Base-by-base conservation (phyloP, 129 eudicot genomes). In the Sambucus nigra region DNA sequence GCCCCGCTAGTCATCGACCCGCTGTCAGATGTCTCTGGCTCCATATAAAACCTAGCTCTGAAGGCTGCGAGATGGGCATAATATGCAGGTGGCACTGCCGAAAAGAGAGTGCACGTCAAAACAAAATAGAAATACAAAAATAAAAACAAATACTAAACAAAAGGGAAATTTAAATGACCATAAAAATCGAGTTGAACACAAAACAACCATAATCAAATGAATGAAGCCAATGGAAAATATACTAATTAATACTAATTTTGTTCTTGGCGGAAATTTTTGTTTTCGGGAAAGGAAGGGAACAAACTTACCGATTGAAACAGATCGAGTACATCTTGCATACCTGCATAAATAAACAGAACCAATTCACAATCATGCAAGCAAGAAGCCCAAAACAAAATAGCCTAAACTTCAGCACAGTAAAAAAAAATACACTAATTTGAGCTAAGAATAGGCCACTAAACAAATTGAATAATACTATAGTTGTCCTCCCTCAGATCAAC, bases 1-100 rank as follows among this genome's bases (percentile, higher is more conserved):
- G 83, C 75, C n/a, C 74, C 84, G 20, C 94, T 80, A 0, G 83
- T 55, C 83, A 80, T 74, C 0, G 94, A 87, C 19, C 87, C 94
- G 33, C 86, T 75, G 67, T 87, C 96, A 19, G 94, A 83, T 42
- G 81, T 83, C 33, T 83, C 94, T 0, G 96, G 86, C 51, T 87
- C 96, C 94, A 87, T 80, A 73, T 87, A 87, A 35, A 80, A 87
- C n/a, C 96, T 72, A 13, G 96, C 96, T 1, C 96, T 73, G 41
- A 83, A 87, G 10, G 96, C 96, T 33, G 96, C 96, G 19, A 87
- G 67, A 66, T 87, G 96, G 1, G 96, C 96, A 55, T 87, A 87
- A 46, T 87, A 87, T 10, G 96, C 96, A 0, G 96, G 96, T 18
- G 96, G 96, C 28, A 87, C 96, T 87, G 82, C 71, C 52, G 25